Base-by-base conservation (phyloP, 148 eudicot species). In the Talinum fruticosum region DNA sequence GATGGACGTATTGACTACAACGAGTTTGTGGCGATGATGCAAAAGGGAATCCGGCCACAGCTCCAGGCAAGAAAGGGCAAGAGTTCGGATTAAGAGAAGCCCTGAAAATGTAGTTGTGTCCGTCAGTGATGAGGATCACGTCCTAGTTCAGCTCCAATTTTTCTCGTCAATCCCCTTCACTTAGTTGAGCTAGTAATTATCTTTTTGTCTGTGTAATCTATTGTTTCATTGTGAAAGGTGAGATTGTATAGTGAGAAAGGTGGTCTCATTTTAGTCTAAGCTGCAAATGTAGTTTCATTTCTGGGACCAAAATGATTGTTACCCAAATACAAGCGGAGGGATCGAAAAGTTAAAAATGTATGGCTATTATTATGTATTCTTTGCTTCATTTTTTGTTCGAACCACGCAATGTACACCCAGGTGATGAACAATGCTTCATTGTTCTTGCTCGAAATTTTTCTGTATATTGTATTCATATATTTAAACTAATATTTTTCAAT, bases 1-100 rank as follows among this genome's bases (percentile, higher is more conserved):
- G 93, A 92, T 81, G 97, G 97, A n/a, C 85, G 83, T 33, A 90
- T 92, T 57, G 97, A 92, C 79, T 92, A 90, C 87, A 90, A 84
- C 21, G 97, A 92, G 80, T 92, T 90, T 77, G 97, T 87, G 47
- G 90, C 92, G 0, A 89, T 87, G 93, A 89, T 90, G 93, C 90
- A 88, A 78, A 79, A 72, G 94, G 90, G 67, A 88, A 89, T 76
- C 65, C 85, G 14, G 72, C 45, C n/a, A 19, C 77, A 29, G 79
- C 83, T 66, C 79, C 79, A 15, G 91, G 87, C 36, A 89, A 84
- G 74, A 88, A 86, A 76, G 89, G 87, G 66, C 79, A 87, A 34
- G 92, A 90, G 54, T 75, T 84, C 44, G 91, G 86, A 81, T 84
- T 87, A 59, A 87, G 89, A 78, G 92, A 87, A 75, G 90, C 88